Evolutionary conservation across 352 stramenopile genomes (phyloP).

Genomic region (Pythium angustatum): DNA sequence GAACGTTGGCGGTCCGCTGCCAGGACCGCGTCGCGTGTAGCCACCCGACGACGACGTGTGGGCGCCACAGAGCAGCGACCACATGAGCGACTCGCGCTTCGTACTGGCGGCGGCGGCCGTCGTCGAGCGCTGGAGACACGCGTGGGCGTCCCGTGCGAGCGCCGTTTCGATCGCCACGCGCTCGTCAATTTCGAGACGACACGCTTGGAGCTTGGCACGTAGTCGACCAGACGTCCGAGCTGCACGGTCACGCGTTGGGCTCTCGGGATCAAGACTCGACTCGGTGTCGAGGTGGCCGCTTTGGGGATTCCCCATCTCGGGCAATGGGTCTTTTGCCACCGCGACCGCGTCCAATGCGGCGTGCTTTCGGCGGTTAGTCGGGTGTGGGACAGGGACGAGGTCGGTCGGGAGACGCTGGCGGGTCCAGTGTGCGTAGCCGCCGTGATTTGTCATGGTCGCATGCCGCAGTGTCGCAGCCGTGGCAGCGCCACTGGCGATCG

Average conservation of each 20-base stretch:
- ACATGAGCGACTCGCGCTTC: conserved; percentile 47
- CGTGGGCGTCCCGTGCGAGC: conserved; percentile 38
- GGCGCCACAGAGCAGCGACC: conserved; percentile 64
- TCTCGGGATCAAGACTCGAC: conserved; percentile 10
- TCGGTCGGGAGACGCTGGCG: conserved; percentile 19
- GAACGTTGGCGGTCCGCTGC: neutral
- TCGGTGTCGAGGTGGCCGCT: conserved; percentile 6
- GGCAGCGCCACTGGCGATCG: conserved; percentile 1
- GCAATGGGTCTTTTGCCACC: too few species aligned
- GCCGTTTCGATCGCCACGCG: conserved; percentile 51
- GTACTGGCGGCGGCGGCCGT: conserved; percentile 28
- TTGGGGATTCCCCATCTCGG: conserved; percentile 23
- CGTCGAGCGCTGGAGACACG: conserved; percentile 31
- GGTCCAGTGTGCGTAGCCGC: conserved; percentile 29
- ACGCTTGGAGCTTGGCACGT: conserved; percentile 66
- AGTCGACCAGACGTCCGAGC: conserved; percentile 42
- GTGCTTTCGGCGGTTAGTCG: conserved; percentile 16
- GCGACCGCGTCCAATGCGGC: conserved; percentile 7
- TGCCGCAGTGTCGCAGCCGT: conserved; percentile 2
- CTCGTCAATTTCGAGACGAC: conserved; percentile 53
- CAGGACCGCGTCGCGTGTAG: neutral
- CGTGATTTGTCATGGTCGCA: neutral
- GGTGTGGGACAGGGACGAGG: conserved; percentile 27
- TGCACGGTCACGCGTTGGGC: conserved; percentile 8
- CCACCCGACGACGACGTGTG: conserved; percentile 27